phyloP scores from a whole-genome alignment of 768 basidiomycete genomes.

The Leccinum obscurum region DNA sequence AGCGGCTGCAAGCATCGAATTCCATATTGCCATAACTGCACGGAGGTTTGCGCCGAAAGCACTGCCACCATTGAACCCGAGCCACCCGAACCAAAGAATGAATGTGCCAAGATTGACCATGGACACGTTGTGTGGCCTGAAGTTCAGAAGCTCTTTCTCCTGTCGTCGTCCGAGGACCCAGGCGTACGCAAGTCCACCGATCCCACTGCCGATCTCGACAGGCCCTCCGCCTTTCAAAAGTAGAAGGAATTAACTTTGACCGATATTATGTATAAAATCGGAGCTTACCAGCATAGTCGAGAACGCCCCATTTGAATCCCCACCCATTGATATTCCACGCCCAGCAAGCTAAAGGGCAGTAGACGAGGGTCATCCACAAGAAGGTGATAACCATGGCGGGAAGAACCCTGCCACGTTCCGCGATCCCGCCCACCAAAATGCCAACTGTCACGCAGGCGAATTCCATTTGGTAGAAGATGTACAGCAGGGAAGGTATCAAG shows the following conservation, averaged over 20 bases:
- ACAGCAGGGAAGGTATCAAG: slow-evolving; percentile 79
- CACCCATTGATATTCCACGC: slow-evolving; percentile 81
- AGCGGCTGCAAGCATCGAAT: slow-evolving; percentile 84
- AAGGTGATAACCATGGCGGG: slow-evolving; percentile 83
- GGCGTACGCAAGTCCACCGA: slow-evolving; percentile 82
- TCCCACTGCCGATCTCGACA: slow-evolving; percentile 85
- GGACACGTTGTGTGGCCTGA: slow-evolving; percentile 87
- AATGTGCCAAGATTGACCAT: slow-evolving; percentile 82
- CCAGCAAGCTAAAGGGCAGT: slow-evolving; percentile 88
- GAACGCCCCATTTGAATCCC: slow-evolving; percentile 80
- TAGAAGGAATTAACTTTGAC: not conserved
- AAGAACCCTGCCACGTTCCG: slow-evolving; percentile 82
- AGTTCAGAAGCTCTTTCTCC: slow-evolving; percentile 70
- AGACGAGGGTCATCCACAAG: slow-evolving; percentile 84
- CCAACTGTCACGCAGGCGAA: slow-evolving; percentile 81
- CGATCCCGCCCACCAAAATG: slow-evolving; percentile 77
- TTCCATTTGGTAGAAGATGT: slow-evolving; percentile 86
- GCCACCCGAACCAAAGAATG: slow-evolving; percentile 86
- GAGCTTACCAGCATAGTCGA: slow-evolving; percentile 81
- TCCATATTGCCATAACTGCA: slow-evolving; percentile 83
- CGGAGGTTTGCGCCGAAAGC: slow-evolving; percentile 88
- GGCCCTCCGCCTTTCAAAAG: slow-evolving; percentile 68
- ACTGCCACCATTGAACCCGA: slow-evolving; percentile 90
- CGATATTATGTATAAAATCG: slow-evolving; percentile 6
- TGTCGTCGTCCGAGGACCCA: slow-evolving; percentile 84